A percentile compares a stretch with the other conserved stretches of the same genome.
These are phyloP conservation scores for Parietichytrium sp. DNA, from an alignment of 108 stramenopile species.

Conservation along the genomic window DNA sequence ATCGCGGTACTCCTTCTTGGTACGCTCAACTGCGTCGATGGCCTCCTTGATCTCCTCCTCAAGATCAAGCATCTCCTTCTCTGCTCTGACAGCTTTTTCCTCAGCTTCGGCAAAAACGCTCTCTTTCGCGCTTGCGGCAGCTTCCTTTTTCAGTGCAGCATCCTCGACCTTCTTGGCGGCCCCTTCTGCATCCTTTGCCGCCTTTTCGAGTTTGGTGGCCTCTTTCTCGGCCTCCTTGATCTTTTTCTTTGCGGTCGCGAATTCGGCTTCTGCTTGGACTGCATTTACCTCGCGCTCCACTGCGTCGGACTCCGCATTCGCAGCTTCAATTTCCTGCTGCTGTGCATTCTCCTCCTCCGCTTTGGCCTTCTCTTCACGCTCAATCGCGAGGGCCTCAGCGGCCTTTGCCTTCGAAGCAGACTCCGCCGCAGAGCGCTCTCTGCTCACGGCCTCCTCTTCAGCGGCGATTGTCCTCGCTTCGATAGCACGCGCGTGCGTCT, in stretches of 20 bases:
- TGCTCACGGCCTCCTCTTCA: not conserved
- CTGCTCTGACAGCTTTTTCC: not conserved
- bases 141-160: not conserved
- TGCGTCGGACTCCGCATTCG: slow-evolving; percentile 2
- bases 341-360: not conserved
- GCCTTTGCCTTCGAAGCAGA: not conserved
- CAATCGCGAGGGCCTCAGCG: not conserved
- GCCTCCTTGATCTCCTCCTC: slow-evolving; percentile 11
- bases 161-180: slow-evolving; percentile 33
- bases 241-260: slow-evolving; percentile 18
- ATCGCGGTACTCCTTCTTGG: not conserved
- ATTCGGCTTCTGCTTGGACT: not conserved
- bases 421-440: not conserved
- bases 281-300: slow-evolving; percentile 15
- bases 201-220: slow-evolving; percentile 10
- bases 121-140: slow-evolving; percentile 7
- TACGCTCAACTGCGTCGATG: slow-evolving; percentile 25
- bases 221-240: not conserved
- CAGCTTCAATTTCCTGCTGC: not conserved
- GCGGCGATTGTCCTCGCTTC: slow-evolving; percentile 11
- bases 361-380: slow-evolving; percentile 1
- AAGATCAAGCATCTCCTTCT: not conserved
- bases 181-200: not conserved
- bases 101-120: slow-evolving; percentile 34
- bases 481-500: not conserved